phyloP scores from a whole-genome alignment of 83 land plant genomes.

The Thuja plicata region DNA sequence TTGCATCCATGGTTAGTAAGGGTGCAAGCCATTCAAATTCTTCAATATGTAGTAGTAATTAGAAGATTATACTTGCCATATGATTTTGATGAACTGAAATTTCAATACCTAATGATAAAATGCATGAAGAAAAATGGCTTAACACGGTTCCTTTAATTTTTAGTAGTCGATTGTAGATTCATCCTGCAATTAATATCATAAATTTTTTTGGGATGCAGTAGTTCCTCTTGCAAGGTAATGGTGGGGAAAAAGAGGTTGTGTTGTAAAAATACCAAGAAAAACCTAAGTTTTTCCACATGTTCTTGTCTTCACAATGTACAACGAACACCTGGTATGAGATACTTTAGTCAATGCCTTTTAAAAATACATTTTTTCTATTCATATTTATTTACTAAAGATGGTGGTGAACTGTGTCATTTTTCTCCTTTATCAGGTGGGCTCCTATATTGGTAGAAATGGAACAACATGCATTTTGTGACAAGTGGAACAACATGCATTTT shows the following conservation, averaged over 20 bases:
- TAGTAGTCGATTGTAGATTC: background rate
- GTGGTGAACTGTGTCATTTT: background rate
- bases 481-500: too few species aligned
- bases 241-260: slow-evolving; percentile 1
- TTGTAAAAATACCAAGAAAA: slow-evolving; percentile 32
- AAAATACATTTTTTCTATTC: background rate
- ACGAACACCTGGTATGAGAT: slow-evolving; percentile 27
- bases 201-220: background rate
- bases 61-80: background rate
- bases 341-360: background rate
- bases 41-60: too few species aligned
- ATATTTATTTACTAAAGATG: background rate
- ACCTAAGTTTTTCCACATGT: slow-evolving; percentile 43
- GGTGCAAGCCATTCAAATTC: background rate
- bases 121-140: slow-evolving; percentile 15
- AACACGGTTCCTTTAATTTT: background rate
- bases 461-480: slow-evolving; percentile 31
- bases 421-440: slow-evolving; percentile 48
- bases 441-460: slow-evolving; percentile 26
- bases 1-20: slow-evolving; percentile 49
- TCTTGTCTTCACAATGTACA: slow-evolving; percentile 44
- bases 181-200: background rate
- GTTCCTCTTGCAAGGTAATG: slow-evolving; percentile 37
- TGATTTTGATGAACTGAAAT: slow-evolving; percentile 13
- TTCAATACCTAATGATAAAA: slow-evolving; percentile 15